phyloP scores from a whole-genome alignment of 2,329 filamentous ascomycete genomes.

The Colletotrichum sp. region DNA sequence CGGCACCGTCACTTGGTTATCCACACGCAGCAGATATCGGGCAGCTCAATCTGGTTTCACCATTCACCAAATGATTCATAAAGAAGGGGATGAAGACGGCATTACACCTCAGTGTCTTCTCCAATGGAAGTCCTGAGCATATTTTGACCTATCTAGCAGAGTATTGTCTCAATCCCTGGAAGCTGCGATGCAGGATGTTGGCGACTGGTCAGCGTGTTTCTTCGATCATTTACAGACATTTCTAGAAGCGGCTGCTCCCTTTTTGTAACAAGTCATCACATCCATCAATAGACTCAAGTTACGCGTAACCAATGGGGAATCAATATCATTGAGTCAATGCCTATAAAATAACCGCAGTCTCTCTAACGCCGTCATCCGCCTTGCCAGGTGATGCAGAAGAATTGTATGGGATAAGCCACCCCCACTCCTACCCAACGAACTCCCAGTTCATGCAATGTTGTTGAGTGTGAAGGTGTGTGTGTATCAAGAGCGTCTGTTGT shows the following conservation, averaged over 20 bases:
- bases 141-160: not conserved
- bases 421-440: conserved; percentile 1
- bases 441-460: conserved; percentile 20
- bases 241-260: not conserved
- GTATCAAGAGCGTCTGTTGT: not conserved
- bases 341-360: conserved; percentile 13
- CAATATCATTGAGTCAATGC: conserved; percentile 18
- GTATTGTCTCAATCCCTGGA: rapidly evolving
- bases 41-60: rapidly evolving
- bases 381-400: conserved; percentile 20
- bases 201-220: rapidly evolving
- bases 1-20: not conserved
- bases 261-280: not conserved
- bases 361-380: conserved; percentile 19
- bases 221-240: not conserved
- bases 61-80: not conserved
- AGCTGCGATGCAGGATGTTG: rapidly evolving
- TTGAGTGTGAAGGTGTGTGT: not conserved
- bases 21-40: rapidly evolving
- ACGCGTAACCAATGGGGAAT: not conserved
- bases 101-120: not conserved
- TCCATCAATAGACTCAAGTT: not conserved
- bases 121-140: not conserved
- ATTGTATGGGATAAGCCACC: conserved; percentile 1
- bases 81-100: not conserved